Evolutionary conservation across 495 filamentous ascomycete species (phyloP).

Genomic region (Pseudoneurospora amorphoporcata): DNA sequence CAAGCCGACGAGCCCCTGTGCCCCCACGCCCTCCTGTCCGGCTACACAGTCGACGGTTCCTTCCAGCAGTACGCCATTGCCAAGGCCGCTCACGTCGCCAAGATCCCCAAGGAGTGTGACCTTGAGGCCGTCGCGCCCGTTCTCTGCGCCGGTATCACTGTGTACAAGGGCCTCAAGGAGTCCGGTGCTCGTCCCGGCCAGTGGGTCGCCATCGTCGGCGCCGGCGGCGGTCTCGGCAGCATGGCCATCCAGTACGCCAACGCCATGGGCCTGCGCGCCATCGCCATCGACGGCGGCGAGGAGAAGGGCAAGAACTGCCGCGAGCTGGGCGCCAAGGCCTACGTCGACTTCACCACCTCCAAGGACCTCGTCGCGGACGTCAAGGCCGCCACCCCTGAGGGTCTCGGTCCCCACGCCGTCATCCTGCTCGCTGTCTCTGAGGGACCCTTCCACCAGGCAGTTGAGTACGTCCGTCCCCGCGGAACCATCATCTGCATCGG

Average conservation of each 20-base stretch:
- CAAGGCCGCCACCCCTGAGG: slow-evolving; percentile 63
- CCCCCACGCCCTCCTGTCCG: slow-evolving; percentile 58
- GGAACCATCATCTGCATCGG: slow-evolving; percentile 80
- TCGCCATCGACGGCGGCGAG: slow-evolving; percentile 71
- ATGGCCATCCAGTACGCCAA: slow-evolving; percentile 79
- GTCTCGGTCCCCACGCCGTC: slow-evolving; percentile 79
- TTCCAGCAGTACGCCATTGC: slow-evolving; percentile 90
- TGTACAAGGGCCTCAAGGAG: slow-evolving; percentile 89
- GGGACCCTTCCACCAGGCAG: slow-evolving; percentile 89
- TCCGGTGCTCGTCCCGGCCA: slow-evolving; percentile 63
- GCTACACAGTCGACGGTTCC: slow-evolving; percentile 83
- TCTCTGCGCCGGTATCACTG: slow-evolving; percentile 82
- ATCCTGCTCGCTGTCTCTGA: slow-evolving; percentile 76
- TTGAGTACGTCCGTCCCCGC: slow-evolving; percentile 66
- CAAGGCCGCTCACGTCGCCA: slow-evolving; percentile 72
- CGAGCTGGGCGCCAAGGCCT: slow-evolving; percentile 56
- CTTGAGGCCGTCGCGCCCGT: slow-evolving; percentile 75
- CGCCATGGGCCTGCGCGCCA: slow-evolving; percentile 71
- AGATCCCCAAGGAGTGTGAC: slow-evolving; percentile 61
- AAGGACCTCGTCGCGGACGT: slow-evolving; percentile 76
- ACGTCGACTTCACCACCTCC: slow-evolving; percentile 65
- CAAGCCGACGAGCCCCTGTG: slow-evolving; percentile 63
- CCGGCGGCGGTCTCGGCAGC: slow-evolving; percentile 76
- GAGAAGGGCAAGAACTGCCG: slow-evolving; percentile 65
- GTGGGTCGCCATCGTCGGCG: slow-evolving; percentile 77